These are phyloP conservation scores for Neonectria sp. DNA, from an alignment of 2,329 filamentous ascomycete genomes.

Conservation along the genomic window DNA sequence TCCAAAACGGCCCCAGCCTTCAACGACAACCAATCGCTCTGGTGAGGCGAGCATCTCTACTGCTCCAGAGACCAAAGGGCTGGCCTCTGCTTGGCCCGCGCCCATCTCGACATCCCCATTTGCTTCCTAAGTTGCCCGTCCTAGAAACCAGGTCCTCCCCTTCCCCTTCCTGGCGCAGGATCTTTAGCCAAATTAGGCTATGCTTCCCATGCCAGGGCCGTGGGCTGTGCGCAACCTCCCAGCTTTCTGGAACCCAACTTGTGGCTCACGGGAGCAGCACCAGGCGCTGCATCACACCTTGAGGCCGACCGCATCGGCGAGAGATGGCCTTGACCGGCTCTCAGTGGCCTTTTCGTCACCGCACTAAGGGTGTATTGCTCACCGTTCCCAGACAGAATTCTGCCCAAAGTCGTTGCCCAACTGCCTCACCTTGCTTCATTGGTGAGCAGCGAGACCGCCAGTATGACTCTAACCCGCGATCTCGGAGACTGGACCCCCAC, in stretches of 20 bases:
- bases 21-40: constrained; percentile 45
- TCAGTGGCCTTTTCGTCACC: constrained; percentile 41
- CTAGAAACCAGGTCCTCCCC: constrained; percentile 37
- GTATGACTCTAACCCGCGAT: constrained; percentile 46
- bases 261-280: constrained; percentile 36
- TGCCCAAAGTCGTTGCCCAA: constrained; percentile 40
- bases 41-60: constrained; percentile 43
- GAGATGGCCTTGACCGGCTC: constrained; percentile 32
- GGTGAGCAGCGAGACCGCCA: constrained; percentile 45
- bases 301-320: constrained; percentile 35
- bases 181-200: constrained; percentile 41
- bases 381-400: constrained; percentile 37
- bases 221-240: constrained; percentile 39
- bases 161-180: constrained; percentile 32
- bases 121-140: constrained; percentile 40
- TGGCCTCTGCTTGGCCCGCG: constrained; percentile 38
- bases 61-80: constrained; percentile 34
- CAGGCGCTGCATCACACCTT: constrained; percentile 44
- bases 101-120: constrained; percentile 35
- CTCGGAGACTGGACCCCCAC: constrained; percentile 39
- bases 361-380: constrained; percentile 38
- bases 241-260: constrained; percentile 40
- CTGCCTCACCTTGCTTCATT: constrained; percentile 41
- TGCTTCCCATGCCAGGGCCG: constrained; percentile 34
- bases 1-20: constrained; percentile 46